Evolutionary conservation across 2,329 filamentous ascomycete genomes (phyloP), one percentile per base, ranked within the genome.

Genomic region (Cercospora citrullina): DNA sequence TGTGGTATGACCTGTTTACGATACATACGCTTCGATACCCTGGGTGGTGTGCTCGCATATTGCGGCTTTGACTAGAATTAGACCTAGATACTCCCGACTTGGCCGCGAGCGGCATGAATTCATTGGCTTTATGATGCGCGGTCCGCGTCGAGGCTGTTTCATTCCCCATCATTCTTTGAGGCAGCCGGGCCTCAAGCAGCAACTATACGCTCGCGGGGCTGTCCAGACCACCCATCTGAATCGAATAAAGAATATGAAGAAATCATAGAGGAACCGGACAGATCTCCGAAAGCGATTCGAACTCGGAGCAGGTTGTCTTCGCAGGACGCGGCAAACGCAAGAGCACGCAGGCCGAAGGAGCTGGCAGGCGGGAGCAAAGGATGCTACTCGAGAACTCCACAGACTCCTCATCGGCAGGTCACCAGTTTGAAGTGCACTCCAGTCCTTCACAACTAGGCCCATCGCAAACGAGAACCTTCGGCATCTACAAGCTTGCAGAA

Each of bases 81-180:
- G 60, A 64, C 53, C 65, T 67, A 67, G 65, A 67, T 67, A 67
- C 55, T 61, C 59, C 45, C 48, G 31, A 63, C 12, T 21, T 4
- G 45, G 23, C 48, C 23, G 23, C 21, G 23, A 28, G 48, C 48
- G 48, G 23, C 48, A 53, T 55, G 48, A 28, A 28, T 26, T 26
- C 23, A 55, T 55, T 55, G 48, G 23, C 23, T 30, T 55, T 16
- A 55, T 14, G 48, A 26, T 26, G 10, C 14, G 48, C 48, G 4
- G 5, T 28, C 23, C 10, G 23, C 23, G 6, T n/a, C 12, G 0
- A 16, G 23, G 9, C 14, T 55, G 48, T 55, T 26, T 28, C 12
- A 9, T 9, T 2, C 10, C 14, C 48, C 10, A 16, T 53, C 21
- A 21, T 36, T 28, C n/a, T 33, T 9, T n/a, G 21, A 7, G 14